These are phyloP conservation scores for Fremontodendron californicum DNA, from an alignment of 345 rosid genomes.

Conservation along the genomic window DNA sequence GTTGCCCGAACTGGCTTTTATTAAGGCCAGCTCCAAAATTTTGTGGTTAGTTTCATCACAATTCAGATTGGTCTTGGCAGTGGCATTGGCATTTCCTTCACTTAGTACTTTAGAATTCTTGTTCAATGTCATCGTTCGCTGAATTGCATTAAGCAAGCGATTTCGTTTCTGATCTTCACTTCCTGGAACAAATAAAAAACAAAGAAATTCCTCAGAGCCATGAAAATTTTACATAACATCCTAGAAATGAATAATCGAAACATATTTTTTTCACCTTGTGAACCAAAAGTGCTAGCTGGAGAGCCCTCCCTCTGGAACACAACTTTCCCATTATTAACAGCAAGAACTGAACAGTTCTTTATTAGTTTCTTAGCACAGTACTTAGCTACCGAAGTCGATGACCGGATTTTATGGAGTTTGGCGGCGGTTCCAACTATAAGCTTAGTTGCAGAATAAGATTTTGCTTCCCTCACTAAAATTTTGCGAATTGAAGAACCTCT, in stretches of 20 bases:
- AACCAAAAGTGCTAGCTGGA: constrained; percentile 23
- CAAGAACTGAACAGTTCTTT: constrained; percentile 53
- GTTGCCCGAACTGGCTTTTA: constrained; percentile 30
- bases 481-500: constrained; percentile 66
- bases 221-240: not conserved
- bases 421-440: constrained; percentile 64
- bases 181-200: constrained; percentile 36
- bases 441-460: constrained; percentile 51
- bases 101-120: constrained; percentile 44
- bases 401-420: constrained; percentile 47
- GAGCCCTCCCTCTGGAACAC: constrained; percentile 61
- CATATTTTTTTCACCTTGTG: constrained; percentile 42
- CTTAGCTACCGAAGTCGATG: constrained; percentile 72
- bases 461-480: constrained; percentile 75
- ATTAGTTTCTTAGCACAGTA: constrained; percentile 75
- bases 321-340: constrained; percentile 74
- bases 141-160: constrained; percentile 52
- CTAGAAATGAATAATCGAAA: not conserved
- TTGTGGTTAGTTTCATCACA: constrained; percentile 27
- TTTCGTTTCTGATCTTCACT: constrained; percentile 37
- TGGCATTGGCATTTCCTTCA: constrained; percentile 28
- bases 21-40: constrained; percentile 42
- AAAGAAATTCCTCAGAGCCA: not conserved
- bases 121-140: constrained; percentile 43
- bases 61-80: constrained; percentile 12